phyloP scores from a whole-genome alignment of 805 yeast species.

The Nakazawaea ishiwadae region DNA sequence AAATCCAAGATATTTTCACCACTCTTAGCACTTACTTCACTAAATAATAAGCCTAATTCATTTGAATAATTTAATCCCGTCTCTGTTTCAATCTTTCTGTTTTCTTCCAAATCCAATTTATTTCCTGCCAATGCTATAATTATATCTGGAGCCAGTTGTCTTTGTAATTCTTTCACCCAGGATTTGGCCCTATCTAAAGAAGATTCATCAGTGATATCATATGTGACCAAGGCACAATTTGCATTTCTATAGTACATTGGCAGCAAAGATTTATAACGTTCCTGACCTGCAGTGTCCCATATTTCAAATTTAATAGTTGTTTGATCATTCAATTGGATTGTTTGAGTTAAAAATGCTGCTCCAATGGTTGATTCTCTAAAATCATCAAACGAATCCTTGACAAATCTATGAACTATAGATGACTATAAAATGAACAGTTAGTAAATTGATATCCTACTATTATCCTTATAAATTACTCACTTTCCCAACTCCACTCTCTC shows the following conservation, averaged over 20 bases:
- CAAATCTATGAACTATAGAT: conserved; percentile 64
- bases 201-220: conserved; percentile 64
- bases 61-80: conserved; percentile 52
- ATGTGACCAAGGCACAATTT: conserved; percentile 75
- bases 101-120: conserved; percentile 54
- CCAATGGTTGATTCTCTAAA: conserved; percentile 78
- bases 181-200: conserved; percentile 69
- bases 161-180: conserved; percentile 77
- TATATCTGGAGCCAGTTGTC: conserved; percentile 71
- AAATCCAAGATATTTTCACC: conserved; percentile 45
- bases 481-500: conserved; percentile 70
- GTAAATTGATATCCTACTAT: too few species aligned
- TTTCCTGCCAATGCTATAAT: conserved; percentile 85
- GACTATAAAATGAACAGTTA: conserved; percentile 24
- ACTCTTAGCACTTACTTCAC: conserved; percentile 56
- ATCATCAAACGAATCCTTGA: conserved; percentile 69
- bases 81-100: conserved; percentile 39
- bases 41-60: conserved; percentile 44
- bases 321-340: conserved; percentile 47
- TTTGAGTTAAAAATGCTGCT: conserved; percentile 76
- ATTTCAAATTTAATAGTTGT: conserved; percentile 68
- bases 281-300: conserved; percentile 90
- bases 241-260: conserved; percentile 84
- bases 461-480: conserved; percentile 11
- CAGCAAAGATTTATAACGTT: conserved; percentile 69